A percentile compares a stretch with the other conserved stretches of the same genome.
These are phyloP conservation scores for Lactarius hatsudake DNA, from an alignment of 768 basidiomycete species.

Conservation along the genomic window DNA sequence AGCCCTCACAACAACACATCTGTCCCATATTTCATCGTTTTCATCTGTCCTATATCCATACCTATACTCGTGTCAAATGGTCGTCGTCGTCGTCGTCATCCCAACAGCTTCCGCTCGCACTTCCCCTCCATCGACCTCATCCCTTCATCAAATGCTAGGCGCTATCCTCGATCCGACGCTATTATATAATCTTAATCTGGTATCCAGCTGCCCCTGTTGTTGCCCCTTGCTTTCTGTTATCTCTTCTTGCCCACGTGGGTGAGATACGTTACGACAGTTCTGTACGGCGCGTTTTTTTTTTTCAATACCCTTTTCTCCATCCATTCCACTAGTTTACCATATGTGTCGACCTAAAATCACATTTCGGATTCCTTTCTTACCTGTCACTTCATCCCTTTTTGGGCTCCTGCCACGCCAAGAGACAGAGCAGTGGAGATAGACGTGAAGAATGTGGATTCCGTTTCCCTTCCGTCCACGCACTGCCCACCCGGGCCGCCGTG, in stretches of 20 bases:
- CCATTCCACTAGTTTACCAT: neutral
- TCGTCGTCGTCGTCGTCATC: neutral
- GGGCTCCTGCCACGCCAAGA: neutral
- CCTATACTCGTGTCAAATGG: conserved; percentile 3
- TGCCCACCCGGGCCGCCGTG: neutral
- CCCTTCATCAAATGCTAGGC: neutral
- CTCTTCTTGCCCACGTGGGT: neutral
- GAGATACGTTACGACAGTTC: neutral
- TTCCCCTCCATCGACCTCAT: neutral
- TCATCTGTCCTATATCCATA: conserved; percentile 18
- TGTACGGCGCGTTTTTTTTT: neutral
- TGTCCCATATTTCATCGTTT: conserved; percentile 13
- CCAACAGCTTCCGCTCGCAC: neutral
- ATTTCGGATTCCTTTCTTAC: neutral
- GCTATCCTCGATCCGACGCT: neutral
- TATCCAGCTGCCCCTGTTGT: neutral
- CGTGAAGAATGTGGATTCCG: neutral
- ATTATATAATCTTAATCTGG: neutral
- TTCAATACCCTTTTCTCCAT: conserved; percentile 1
- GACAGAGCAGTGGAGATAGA: neutral
- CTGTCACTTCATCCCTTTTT: neutral
- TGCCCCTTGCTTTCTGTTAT: neutral
- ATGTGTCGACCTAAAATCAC: neutral
- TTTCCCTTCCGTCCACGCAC: neutral
- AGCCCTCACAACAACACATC: conserved; percentile 14